Evolutionary conservation across 2,329 filamentous ascomycete species (phyloP), one percentile per base, ranked within the genome.

Genomic region (Pseudovirgaria hyperparasitica): DNA sequence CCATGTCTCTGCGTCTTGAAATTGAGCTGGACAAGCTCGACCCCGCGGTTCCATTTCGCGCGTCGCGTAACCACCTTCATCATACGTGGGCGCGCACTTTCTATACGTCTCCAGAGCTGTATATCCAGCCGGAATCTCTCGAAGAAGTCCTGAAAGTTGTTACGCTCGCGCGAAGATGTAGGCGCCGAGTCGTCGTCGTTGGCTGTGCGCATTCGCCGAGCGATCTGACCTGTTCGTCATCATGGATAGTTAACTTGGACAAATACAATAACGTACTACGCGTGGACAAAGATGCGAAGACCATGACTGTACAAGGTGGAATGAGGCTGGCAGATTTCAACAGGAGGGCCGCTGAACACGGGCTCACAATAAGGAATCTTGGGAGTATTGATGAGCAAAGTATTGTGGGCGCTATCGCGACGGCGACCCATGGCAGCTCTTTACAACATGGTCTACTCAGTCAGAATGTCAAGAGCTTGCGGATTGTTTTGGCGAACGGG

Each of bases 361-460:
- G 82, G 1, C 65, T 93, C 36, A 84, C 85, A 2, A 77, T 98
- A 70, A 80, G 82, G 16, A 94, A 92, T 50, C 62, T 96, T 23
- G 90, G 90, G 19, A 93, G 84, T 52, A 98, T 98, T 55, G 85
- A 94, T 51, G 73, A 84, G 43, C 90, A 98, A 63, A 90, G 81
- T 32, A 76, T 96, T 35, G 85, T 82, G 2, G 90, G 90, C 16
- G 86, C 85, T 9, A 92, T 96, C 34, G 76, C 81, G 12, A 98
- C 90, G 1, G 86, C 81, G 10, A 96, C 90, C 0, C 90, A 98
- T 52, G 90, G 90, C 22, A 92, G 82, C 44, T 90, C 81, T 29
- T 61, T 92, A 32, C 63, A 59, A 18, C 85, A 96, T 55, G 87
- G 87, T 2, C 65, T 94, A 36, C 63, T 98, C 35, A 87, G 81